These are phyloP conservation scores for Coemansia sp. DNA, from an alignment of 192 early-diverging fungal species.

Conservation along the genomic window DNA sequence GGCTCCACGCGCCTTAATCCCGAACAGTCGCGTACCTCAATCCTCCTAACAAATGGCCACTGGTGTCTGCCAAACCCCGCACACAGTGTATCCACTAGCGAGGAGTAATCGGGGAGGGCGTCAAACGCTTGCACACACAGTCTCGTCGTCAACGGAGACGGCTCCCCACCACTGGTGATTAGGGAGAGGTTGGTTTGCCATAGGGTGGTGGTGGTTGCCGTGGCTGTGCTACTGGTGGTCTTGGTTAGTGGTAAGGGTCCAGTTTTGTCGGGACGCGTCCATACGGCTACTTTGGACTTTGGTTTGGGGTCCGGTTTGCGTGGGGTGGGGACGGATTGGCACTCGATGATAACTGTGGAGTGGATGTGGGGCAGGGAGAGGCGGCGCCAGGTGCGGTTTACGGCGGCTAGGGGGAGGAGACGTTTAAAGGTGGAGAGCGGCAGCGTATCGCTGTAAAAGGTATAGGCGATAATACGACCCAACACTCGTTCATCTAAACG, in stretches of 20 bases:
- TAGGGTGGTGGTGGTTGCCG: background rate
- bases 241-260: background rate
- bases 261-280: background rate
- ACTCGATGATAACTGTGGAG: conserved; percentile 25
- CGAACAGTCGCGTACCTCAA: conserved; percentile 21
- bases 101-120: conserved; percentile 10
- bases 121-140: conserved; percentile 27
- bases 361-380: conserved; percentile 1
- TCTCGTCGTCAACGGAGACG: background rate
- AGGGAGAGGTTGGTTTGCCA: conserved; percentile 20
- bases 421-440: conserved; percentile 9
- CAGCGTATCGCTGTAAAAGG: background rate
- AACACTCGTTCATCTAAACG: conserved; percentile 17
- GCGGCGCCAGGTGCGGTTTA: conserved; percentile 21
- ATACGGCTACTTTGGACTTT: background rate
- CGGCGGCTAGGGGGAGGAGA: conserved; percentile 11
- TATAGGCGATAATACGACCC: conserved; percentile 12
- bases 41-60: background rate
- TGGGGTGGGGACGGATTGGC: background rate
- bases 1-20: background rate
- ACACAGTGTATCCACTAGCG: conserved; percentile 4
- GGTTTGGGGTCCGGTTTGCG: background rate
- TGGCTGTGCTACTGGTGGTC: background rate
- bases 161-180: background rate
- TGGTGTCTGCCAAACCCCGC: background rate